Evolutionary conservation across 2,329 filamentous ascomycete species (phyloP), one percentile per base, ranked within the genome.

Genomic region (Phialophora verrucosa): DNA sequence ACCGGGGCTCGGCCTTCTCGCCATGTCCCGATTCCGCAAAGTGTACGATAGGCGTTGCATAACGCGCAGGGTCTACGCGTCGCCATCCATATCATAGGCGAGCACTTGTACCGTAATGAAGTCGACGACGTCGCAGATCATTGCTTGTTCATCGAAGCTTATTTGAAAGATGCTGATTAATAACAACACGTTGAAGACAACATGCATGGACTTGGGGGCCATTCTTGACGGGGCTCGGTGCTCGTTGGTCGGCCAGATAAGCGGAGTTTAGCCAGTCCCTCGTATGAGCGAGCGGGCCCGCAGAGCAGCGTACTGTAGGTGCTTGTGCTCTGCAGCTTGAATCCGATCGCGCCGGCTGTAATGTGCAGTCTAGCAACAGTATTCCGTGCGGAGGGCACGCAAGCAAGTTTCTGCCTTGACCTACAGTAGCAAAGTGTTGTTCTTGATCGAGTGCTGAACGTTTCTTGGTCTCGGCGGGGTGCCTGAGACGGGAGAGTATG

Each of bases 41-140:
- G 54, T 57, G 54, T 57, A 57, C 54, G 54, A 57, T 42, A 23
- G 8, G 29, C 54, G 23, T 44, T 25, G 31, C 31, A 11, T 11
- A 11, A 2, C 31, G 8, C 31, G 10, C 31, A 32, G 8, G 1
- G 31, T 32, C 31, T 32, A 32, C 5, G 31, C 31, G 31, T 11
- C 31, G 10, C 31, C 31, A 32, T 32, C 8, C 31, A 32, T 31
- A 31, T 6, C 29, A 31, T 31, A 31, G 29, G 29, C 29, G 29
- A 6, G 31, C 31, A 10, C 31, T 10, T 32, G 31, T 32, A 3
- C 10, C 31, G 10, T 11, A 8, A 35, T 10, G 32, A 12, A 35
- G 32, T 4, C 10, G 32, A 12, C 10, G 11, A 35, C 2, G 10
- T 2, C 10, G 32, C 32, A 35, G 32, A 35, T 35, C 32, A 12